These are phyloP conservation scores for Candida ovalis DNA, from an alignment of 805 yeast species.

Conservation along the genomic window DNA sequence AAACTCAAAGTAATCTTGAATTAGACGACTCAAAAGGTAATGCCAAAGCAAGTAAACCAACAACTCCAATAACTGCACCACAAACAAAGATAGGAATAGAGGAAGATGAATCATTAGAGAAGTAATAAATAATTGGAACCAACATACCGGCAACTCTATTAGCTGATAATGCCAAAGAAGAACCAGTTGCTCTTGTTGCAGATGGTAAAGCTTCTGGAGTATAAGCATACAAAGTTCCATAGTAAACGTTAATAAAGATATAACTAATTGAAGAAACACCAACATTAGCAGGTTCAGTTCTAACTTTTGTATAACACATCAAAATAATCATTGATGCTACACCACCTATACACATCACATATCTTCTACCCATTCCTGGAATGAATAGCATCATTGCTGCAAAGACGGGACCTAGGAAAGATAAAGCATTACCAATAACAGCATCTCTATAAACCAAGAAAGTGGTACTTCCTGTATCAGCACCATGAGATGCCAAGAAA, in stretches of 20 bases:
- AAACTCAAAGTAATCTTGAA: slow-evolving; percentile 22
- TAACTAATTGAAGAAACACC: slow-evolving; percentile 42
- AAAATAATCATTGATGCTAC: slow-evolving; percentile 48
- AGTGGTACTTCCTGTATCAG: slow-evolving; percentile 34
- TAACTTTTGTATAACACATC: slow-evolving; percentile 55
- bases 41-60: slow-evolving; percentile 39
- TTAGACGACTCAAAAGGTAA: slow-evolving; percentile 42
- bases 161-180: slow-evolving; percentile 48
- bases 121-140: slow-evolving; percentile 50
- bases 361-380: slow-evolving; percentile 45
- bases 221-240: slow-evolving; percentile 55
- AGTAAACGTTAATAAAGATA: slow-evolving; percentile 40
- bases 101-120: slow-evolving; percentile 37
- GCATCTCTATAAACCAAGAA: slow-evolving; percentile 40
- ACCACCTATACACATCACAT: slow-evolving; percentile 45
- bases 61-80: slow-evolving; percentile 42
- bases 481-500: slow-evolving; percentile 44
- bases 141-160: slow-evolving; percentile 46
- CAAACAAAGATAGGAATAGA: slow-evolving; percentile 51
- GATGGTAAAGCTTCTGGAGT: slow-evolving; percentile 56
- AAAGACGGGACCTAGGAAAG: slow-evolving; percentile 44
- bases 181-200: slow-evolving; percentile 48
- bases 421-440: slow-evolving; percentile 37
- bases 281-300: slow-evolving; percentile 46
- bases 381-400: slow-evolving; percentile 34